Percentiles rank a stretch among this genome's conserved stretches.
Conservation (phyloP, 495 filamentous ascomycete species). For the Thermothielavioides terrestris region DNA sequence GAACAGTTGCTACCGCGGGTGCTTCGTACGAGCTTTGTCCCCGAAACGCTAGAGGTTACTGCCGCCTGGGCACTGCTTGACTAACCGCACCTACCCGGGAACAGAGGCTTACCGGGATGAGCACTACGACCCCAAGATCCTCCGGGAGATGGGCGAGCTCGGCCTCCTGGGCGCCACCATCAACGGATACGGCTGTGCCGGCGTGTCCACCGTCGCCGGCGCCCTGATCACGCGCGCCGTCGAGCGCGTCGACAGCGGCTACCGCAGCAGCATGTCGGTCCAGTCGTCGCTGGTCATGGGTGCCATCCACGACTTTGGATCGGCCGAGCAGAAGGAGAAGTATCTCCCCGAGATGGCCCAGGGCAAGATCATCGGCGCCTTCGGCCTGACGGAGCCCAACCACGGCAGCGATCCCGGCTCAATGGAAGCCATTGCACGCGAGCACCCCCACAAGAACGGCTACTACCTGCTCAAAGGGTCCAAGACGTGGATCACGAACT, state of each 20-base stretch:
- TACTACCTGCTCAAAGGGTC: constrained; percentile 71
- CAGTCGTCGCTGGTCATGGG: constrained; percentile 95
- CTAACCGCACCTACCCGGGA: constrained; percentile 16
- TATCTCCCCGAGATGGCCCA: constrained; percentile 78
- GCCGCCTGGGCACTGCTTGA: not conserved
- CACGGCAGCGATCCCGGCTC: constrained; percentile 94
- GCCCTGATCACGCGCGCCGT: constrained; percentile 94
- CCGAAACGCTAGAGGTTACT: not conserved
- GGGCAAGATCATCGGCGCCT: constrained; percentile 81
- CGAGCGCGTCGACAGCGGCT: constrained; percentile 91
- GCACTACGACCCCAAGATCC: constrained; percentile 78
- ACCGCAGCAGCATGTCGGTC: constrained; percentile 92
- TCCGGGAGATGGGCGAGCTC: constrained; percentile 92
- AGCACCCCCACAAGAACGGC: constrained; percentile 81
- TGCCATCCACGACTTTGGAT: constrained; percentile 89
- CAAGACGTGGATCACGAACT: constrained; percentile 99
- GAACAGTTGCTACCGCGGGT: constrained; percentile 78
- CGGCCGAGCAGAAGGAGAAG: constrained; percentile 80
- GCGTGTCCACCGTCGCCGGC: constrained; percentile 80
- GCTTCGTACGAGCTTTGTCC: constrained; percentile 63
- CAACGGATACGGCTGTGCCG: constrained; percentile 89
- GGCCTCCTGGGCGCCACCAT: constrained; percentile 88
- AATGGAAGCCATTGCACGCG: constrained; percentile 84
- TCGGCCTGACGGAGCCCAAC: constrained; percentile 94
- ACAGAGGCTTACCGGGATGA: constrained; percentile 93